Conservation (phyloP, 129 eudicot species). For the Sambucus nigra region DNA sequence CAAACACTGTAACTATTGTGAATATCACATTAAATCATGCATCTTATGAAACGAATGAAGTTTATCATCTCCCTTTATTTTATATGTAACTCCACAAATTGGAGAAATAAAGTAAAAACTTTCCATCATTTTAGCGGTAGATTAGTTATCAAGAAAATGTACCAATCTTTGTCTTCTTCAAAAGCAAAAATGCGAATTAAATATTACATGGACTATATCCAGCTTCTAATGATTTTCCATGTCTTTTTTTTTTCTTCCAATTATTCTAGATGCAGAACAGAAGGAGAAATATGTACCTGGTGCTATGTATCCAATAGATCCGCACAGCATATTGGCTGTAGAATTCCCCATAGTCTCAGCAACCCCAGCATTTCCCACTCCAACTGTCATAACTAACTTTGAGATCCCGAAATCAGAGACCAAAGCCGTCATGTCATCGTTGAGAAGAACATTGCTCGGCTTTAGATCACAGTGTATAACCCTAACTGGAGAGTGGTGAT, state of each 20-base stretch:
- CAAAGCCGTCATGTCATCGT: constrained; percentile 53
- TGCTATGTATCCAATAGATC: constrained; percentile 61
- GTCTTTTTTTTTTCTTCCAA: neutral
- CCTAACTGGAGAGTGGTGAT: constrained; percentile 54
- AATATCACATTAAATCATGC: neutral
- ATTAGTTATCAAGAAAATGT: neutral
- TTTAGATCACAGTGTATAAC: constrained; percentile 61
- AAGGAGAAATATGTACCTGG: constrained; percentile 34
- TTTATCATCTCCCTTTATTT: neutral
- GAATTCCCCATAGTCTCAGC: constrained; percentile 35
- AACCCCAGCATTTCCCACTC: constrained; percentile 17
- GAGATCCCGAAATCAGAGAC: constrained; percentile 64
- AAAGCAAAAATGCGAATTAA: neutral
- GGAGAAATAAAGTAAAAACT: no score
- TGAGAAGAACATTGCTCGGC: constrained; percentile 60
- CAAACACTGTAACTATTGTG: neutral
- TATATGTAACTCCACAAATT: no score
- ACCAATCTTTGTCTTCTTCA: neutral
- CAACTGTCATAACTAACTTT: constrained; percentile 37
- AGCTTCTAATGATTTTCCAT: neutral
- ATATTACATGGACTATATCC: neutral
- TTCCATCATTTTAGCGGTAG: neutral
- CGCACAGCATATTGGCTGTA: constrained; percentile 41
- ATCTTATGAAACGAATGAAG: neutral
- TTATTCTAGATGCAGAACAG: neutral